A percentile compares a stretch with the other conserved stretches of the same genome.
These are phyloP conservation scores for Xylariaceae sp. DNA, from an alignment of 2,329 filamentous ascomycete species.

Conservation along the genomic window DNA sequence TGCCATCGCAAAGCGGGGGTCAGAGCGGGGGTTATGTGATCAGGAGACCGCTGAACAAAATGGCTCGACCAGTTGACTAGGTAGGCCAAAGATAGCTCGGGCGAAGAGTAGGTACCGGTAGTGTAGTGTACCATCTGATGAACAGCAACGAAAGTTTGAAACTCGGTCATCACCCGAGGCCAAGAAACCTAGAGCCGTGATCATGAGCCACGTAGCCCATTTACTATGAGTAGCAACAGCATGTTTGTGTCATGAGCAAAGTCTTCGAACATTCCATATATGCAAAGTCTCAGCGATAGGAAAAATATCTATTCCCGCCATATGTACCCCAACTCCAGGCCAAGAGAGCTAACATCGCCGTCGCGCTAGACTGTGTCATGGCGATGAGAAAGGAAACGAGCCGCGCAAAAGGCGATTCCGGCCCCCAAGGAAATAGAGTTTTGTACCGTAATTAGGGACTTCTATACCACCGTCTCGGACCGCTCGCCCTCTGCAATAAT, in stretches of 20 bases:
- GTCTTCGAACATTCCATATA: not conserved
- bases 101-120: no score
- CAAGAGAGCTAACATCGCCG: slow-evolving; percentile 1
- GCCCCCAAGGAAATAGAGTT: slow-evolving; percentile 2
- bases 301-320: slow-evolving; percentile 7
- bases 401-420: not conserved
- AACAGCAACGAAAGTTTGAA: no score
- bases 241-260: not conserved
- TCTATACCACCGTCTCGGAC: slow-evolving; percentile 69
- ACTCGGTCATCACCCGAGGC: not conserved
- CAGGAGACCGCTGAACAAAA: no score
- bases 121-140: no score
- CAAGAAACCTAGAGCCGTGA: not conserved
- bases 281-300: not conserved
- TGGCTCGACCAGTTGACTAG: no score
- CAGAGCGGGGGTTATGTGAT: no score
- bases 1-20: no score
- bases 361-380: not conserved
- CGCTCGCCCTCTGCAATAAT: slow-evolving; percentile 83
- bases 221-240: not conserved
- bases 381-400: not conserved
- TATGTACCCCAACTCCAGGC: slow-evolving; percentile 13
- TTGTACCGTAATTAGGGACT: not conserved
- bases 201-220: not conserved
- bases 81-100: no score